These are phyloP conservation scores for Penicillium sp. DNA, from an alignment of 2,329 filamentous ascomycete species.

Conservation along the genomic window DNA sequence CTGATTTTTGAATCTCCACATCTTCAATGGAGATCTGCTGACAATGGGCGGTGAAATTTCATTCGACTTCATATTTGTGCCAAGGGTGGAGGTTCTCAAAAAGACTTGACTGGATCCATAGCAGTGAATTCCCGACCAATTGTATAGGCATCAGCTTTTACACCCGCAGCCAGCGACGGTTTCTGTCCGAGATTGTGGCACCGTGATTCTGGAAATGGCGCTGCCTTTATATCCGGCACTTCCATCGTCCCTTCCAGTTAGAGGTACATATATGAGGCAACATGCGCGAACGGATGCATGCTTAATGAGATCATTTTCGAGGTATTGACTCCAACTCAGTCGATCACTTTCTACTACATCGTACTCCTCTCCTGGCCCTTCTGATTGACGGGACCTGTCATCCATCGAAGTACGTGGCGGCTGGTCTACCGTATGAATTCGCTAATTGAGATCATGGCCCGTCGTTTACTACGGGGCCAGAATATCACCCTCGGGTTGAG, in stretches of 20 bases:
- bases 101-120: not conserved
- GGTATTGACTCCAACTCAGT: not conserved
- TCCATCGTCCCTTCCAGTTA: not conserved
- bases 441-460: slow-evolving; percentile 28
- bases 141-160: not conserved
- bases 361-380: not conserved
- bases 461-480: slow-evolving; percentile 28
- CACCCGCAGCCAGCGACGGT: not conserved
- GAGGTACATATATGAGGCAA: not conserved
- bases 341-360: not conserved
- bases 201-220: not conserved
- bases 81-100: slow-evolving; percentile 7
- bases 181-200: not conserved
- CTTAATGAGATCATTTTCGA: slow-evolving; percentile 1
- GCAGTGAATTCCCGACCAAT: not conserved
- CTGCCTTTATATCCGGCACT: slow-evolving; percentile 3
- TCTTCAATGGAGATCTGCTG: not conserved
- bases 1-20: not conserved
- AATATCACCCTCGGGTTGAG: slow-evolving; percentile 31
- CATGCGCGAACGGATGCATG: not conserved
- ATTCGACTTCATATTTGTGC: slow-evolving; percentile 1
- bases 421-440: slow-evolving; percentile 17
- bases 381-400: not conserved
- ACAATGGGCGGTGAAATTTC: not conserved
- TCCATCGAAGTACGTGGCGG: not conserved